Evolutionary conservation across 305 asterid species (phyloP).

Genomic region (Ajuga reptans): DNA sequence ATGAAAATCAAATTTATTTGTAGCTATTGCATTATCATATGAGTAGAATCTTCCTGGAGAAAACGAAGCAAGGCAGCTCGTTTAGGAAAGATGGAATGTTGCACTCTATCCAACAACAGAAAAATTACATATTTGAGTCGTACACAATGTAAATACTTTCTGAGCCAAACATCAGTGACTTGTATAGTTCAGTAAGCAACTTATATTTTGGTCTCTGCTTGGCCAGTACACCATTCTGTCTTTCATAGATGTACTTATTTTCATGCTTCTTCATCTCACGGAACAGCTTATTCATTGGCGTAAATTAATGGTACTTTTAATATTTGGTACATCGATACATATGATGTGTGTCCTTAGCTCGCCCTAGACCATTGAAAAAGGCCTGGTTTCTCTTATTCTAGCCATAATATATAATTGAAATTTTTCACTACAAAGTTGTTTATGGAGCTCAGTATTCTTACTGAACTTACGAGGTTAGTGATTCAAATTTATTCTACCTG

Average conservation of each 20-base stretch:
- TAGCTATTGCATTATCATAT: slow-evolving; percentile 8
- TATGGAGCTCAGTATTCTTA: neutral
- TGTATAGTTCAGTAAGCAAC: neutral
- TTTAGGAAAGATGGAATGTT: neutral
- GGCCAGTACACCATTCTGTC: neutral
- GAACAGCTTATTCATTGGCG: neutral
- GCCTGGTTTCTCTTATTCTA: neutral
- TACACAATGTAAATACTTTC: neutral
- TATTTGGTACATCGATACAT: neutral
- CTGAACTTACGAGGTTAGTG: slow-evolving; percentile 12
- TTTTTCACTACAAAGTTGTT: neutral
- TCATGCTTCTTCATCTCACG: slow-evolving; percentile 3
- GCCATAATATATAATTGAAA: neutral
- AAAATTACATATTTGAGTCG: neutral
- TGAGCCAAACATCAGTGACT: neutral
- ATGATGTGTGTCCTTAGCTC: neutral
- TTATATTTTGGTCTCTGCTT: neutral
- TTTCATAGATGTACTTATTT: neutral
- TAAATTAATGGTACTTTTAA: neutral
- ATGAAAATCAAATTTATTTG: neutral
- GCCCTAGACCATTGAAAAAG: neutral
- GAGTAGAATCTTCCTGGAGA: neutral
- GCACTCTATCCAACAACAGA: neutral
- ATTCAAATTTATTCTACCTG: slow-evolving; percentile 19
- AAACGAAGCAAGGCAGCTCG: neutral